Base-by-base conservation (phyloP, 2,329 filamentous ascomycete genomes). In the Rhytidhysteron rufulum region DNA sequence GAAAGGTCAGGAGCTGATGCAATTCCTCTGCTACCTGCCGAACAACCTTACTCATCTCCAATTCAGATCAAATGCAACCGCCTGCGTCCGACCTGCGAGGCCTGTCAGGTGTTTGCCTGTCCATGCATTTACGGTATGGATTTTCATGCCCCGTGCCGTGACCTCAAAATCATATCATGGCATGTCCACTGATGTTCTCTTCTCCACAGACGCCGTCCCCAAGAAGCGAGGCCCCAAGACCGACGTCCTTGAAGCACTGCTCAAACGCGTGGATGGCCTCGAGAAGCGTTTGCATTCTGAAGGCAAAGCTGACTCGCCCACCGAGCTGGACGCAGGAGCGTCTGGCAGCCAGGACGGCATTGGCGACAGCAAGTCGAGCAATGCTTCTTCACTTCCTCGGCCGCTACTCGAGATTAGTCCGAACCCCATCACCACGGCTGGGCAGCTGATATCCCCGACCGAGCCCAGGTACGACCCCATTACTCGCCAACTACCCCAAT, bases 221-320 rank as follows among this genome's bases (percentile, higher is more conserved):
- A 94, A 94, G 69, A 94, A 94, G 64, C 77, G 88, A 61, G 88
- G 88, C 0, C 88, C 88, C 3, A 95, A 95, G 67, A 94, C 88
- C 20, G 88, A 95, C 61, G 86, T 94, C 4, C 72, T 94, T 22
- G 88, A 94, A 62, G 87, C 88, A 2, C 70, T 94, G 7, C 60
- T 94, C 43, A 94, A 91, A 65, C 78, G 88, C 39, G 88, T 94
- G 2, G 88, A 94, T 61, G 88, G 88, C 1, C 71, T 94, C 37
- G 88, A 94, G 62, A 87, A 86, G 57, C 81, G 83, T 47, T 72
- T 94, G 29, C 86, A 88, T 59, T 66, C 71, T 21, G 68, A 72
- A 46, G 66, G 64, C 42, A 68, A 71, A 58, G 72, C 73, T 17
- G 67, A 73, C 21, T 62, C 60, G 37, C 52, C 57, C 15, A 43